These are phyloP conservation scores for Athelia sp. DNA, from an alignment of 1,284 basidiomycete species.

Conservation along the genomic window DNA sequence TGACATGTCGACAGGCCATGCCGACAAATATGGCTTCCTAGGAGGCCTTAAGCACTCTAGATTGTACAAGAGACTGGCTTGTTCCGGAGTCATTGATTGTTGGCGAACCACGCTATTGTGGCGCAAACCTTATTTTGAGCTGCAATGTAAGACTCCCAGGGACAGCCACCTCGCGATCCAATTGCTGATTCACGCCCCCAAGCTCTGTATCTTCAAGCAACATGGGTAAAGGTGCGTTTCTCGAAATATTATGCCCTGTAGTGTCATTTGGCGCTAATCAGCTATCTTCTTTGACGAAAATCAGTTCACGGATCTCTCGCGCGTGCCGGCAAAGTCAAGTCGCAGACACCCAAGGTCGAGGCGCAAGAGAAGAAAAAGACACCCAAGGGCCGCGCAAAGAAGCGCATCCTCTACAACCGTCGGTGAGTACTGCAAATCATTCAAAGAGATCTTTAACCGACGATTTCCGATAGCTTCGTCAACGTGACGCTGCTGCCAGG, in stretches of 20 bases:
- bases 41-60: no score
- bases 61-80: no score
- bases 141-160: background rate
- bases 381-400: constrained; percentile 95
- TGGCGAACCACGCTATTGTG: no score
- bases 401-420: constrained; percentile 92
- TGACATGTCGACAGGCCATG: no score
- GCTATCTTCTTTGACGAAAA: constrained; percentile 1
- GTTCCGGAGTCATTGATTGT: no score
- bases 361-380: constrained; percentile 98
- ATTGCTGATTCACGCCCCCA: background rate
- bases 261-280: constrained; percentile 7
- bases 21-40: no score
- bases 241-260: constrained; percentile 4
- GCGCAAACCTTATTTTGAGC: background rate
- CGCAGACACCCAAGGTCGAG: constrained; percentile 95
- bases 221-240: constrained; percentile 62
- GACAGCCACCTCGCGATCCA: background rate
- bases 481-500: constrained; percentile 89
- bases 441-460: constrained; percentile 1
- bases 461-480: constrained; percentile 87
- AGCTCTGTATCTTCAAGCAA: constrained; percentile 32
- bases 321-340: constrained; percentile 99
- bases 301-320: constrained; percentile 99
- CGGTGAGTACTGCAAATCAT: constrained; percentile 75